phyloP scores from a whole-genome alignment of 75 land plant species.

The Cunninghamia lanceolata region DNA sequence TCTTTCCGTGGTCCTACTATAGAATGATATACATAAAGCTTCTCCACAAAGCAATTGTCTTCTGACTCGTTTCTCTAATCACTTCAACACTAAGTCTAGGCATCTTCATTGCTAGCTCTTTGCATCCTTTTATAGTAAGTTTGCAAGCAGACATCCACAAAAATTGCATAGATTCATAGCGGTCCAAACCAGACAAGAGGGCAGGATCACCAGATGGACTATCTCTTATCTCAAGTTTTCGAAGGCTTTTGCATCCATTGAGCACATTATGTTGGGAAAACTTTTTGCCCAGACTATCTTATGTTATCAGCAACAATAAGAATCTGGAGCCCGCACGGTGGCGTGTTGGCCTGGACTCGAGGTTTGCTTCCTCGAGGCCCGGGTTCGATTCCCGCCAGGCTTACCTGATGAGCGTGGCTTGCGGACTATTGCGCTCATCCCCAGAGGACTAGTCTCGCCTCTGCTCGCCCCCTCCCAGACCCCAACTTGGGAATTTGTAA shows the following conservation, averaged over 20 bases:
- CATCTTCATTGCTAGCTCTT: conserved; percentile 53
- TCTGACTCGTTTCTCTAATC: conserved; percentile 30
- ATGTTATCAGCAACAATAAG: no score
- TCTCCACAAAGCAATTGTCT: conserved; percentile 39
- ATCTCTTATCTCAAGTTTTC: conserved; percentile 91
- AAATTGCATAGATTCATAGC: conserved; percentile 85
- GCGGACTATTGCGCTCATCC: no score
- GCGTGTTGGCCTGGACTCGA: no score
- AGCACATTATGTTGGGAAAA: conserved; percentile 33
- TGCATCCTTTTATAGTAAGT: conserved; percentile 54
- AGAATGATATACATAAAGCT: conserved; percentile 81
- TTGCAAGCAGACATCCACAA: conserved; percentile 89
- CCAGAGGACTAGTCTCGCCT: no score
- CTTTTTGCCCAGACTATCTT: no score
- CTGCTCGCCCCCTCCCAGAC: no score
- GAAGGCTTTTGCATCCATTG: conserved; percentile 71
- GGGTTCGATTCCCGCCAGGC: no score
- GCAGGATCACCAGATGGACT: conserved; percentile 88
- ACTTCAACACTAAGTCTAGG: conserved; percentile 78
- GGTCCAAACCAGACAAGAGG: conserved; percentile 63
- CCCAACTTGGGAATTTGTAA: no score
- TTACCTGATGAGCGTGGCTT: no score
- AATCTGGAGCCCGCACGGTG: no score
- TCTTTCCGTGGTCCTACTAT: conserved; percentile 67
- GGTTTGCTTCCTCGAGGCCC: no score